Conservation (phyloP, 768 basidiomycete species). For the Rhizopogon salebrosus region DNA sequence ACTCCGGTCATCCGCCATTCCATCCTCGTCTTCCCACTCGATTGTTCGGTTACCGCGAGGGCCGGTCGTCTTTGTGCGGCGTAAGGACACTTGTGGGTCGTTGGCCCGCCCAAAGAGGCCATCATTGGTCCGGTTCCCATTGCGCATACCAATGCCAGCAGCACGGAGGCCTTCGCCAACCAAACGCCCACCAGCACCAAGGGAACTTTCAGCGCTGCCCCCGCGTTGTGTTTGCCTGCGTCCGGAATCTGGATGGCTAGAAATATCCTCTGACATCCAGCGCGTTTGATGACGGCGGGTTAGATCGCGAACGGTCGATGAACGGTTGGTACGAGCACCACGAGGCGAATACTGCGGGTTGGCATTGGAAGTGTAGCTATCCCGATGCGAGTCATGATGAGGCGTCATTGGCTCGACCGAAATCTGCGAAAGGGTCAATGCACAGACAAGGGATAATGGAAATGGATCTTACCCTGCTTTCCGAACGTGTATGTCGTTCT, state of each 20-base stretch:
- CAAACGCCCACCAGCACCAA: conserved; percentile 46
- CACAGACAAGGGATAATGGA: not conserved
- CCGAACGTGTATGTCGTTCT: conserved; percentile 25
- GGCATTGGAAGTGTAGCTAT: conserved; percentile 14
- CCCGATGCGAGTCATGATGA: conserved; percentile 22
- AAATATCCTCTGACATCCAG: conserved; percentile 49
- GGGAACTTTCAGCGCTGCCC: conserved; percentile 67
- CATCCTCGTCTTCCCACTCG: conserved; percentile 23
- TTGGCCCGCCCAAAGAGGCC: conserved; percentile 30
- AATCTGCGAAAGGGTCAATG: conserved; percentile 16
- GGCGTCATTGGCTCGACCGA: conserved; percentile 37
- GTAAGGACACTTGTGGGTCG: conserved; percentile 13
- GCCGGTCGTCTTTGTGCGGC: conserved; percentile 8
- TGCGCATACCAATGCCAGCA: conserved; percentile 53
- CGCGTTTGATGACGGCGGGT: conserved; percentile 45
- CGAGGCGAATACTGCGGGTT: conserved; percentile 25
- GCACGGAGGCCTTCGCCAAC: conserved; percentile 66
- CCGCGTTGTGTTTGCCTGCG: conserved; percentile 52
- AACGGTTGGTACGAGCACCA: conserved; percentile 27
- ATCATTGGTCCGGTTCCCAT: conserved; percentile 26
- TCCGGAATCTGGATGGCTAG: conserved; percentile 29
- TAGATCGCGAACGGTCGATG: conserved; percentile 46
- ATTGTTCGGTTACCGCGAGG: conserved; percentile 7
- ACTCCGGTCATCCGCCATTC: conserved; percentile 17
- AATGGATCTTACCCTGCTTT: conserved; percentile 34